Percentiles rank a stretch among this genome's conserved stretches.
phyloP scores from a whole-genome alignment of 306 rosid species.

The Cucumis cinereus region DNA sequence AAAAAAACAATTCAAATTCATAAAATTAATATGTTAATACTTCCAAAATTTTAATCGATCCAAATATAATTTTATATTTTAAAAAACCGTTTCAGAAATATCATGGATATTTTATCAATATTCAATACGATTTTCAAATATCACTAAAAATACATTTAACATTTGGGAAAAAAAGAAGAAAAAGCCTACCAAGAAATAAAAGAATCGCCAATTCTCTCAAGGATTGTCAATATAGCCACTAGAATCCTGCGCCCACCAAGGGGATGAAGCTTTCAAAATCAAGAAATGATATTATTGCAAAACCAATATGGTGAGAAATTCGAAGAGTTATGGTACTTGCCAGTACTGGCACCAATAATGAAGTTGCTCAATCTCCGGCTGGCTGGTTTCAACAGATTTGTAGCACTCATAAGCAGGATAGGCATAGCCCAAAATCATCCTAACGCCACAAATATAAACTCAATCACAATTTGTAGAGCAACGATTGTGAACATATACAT shows the following conservation, averaged over 20 bases:
- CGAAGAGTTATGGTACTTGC: constrained; percentile 16
- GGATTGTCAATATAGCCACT: constrained; percentile 79
- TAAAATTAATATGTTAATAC: neutral
- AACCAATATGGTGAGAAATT: neutral
- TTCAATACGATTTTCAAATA: neutral
- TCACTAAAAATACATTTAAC: neutral
- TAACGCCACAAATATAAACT: constrained; percentile 17
- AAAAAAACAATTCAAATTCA: neutral
- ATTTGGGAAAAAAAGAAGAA: neutral
- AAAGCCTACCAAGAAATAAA: constrained; percentile 69
- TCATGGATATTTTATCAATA: neutral
- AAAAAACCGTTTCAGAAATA: neutral
- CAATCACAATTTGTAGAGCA: neutral
- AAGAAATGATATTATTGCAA: neutral
- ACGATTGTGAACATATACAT: neutral
- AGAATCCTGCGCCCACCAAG: constrained; percentile 51
- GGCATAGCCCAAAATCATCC: constrained; percentile 85
- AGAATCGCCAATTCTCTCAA: constrained; percentile 67
- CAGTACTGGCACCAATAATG: constrained; percentile 96
- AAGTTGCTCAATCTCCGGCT: constrained; percentile 74
- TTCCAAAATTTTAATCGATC: neutral
- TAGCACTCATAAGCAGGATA: constrained; percentile 94
- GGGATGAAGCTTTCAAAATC: neutral
- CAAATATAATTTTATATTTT: neutral
- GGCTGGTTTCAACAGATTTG: constrained; percentile 68